phyloP scores from a whole-genome alignment of 768 basidiomycete species.

The Imleria badia region DNA sequence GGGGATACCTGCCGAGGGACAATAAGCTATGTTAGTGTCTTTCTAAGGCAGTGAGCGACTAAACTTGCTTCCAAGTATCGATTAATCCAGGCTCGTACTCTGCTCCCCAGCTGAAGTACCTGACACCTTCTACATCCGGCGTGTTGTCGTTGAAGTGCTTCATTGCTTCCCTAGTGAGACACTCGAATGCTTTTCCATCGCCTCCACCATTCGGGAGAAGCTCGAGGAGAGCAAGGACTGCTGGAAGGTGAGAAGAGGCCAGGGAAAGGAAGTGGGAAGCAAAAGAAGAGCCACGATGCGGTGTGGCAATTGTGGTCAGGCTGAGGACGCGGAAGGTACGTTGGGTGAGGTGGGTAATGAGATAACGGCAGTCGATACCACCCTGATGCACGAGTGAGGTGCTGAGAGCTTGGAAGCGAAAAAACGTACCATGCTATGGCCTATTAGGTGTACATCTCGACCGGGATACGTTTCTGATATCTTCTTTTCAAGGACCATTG shows the following conservation, averaged over 20 bases:
- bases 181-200: slow-evolving; percentile 92
- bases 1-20: slow-evolving; percentile 51
- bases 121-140: slow-evolving; percentile 72
- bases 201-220: slow-evolving; percentile 90
- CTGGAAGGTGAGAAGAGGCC: slow-evolving; percentile 65
- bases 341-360: slow-evolving; percentile 78
- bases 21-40: not conserved
- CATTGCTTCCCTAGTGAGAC: slow-evolving; percentile 84
- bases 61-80: slow-evolving; percentile 75
- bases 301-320: slow-evolving; percentile 92
- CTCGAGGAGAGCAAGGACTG: slow-evolving; percentile 72
- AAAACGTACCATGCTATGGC: slow-evolving; percentile 72
- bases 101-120: slow-evolving; percentile 97
- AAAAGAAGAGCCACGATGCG: slow-evolving; percentile 91
- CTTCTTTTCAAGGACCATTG: slow-evolving; percentile 81
- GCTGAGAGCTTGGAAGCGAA: not conserved
- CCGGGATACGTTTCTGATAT: slow-evolving; percentile 83
- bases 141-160: slow-evolving; percentile 83
- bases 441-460: slow-evolving; percentile 81
- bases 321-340: slow-evolving; percentile 80
- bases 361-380: slow-evolving; percentile 88
- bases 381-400: slow-evolving; percentile 52
- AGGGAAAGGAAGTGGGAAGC: slow-evolving; percentile 86
- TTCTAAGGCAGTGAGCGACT: not conserved
- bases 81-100: slow-evolving; percentile 84